Percentiles rank a stretch among this genome's conserved stretches.
phyloP scores from a whole-genome alignment of 78 protist genomes.

The Protostelium mycophagum region DNA sequence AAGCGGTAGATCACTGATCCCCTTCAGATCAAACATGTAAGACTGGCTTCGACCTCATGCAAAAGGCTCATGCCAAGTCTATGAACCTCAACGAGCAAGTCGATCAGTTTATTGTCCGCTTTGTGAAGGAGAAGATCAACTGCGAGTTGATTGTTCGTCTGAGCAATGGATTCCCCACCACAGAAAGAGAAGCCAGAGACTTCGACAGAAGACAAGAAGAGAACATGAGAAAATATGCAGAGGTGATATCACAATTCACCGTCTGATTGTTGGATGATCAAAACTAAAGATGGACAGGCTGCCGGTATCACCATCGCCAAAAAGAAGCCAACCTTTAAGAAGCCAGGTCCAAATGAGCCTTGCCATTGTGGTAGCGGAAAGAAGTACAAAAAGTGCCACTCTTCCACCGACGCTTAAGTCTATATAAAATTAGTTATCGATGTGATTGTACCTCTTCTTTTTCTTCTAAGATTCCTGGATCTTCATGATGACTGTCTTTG shows the following conservation, averaged over 20 bases:
- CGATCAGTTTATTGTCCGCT: conserved; percentile 56
- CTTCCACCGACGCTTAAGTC: neutral
- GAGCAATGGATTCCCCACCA: conserved; percentile 54
- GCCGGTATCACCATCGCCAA: conserved; percentile 46
- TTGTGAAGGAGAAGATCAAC: conserved; percentile 27
- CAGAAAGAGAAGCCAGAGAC: conserved; percentile 59
- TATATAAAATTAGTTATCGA: no score
- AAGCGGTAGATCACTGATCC: neutral
- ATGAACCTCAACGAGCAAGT: conserved; percentile 27
- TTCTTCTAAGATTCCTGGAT: no score
- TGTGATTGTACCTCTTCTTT: no score
- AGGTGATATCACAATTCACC: conserved; percentile 8
- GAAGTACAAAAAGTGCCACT: conserved; percentile 37
- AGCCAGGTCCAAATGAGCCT: conserved; percentile 38
- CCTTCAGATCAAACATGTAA: neutral
- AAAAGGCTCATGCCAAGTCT: conserved; percentile 12
- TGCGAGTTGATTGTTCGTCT: conserved; percentile 58
- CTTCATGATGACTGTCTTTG: no score
- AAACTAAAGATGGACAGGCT: conserved; percentile 6
- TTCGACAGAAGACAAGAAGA: conserved; percentile 35
- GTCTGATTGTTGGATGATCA: no score
- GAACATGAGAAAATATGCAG: conserved; percentile 42
- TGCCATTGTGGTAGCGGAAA: conserved; percentile 60
- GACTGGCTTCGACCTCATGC: conserved; percentile 66
- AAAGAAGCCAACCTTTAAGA: conserved; percentile 15